phyloP scores from a whole-genome alignment of 2,329 filamentous ascomycete species.

The Venturia carpophila region DNA sequence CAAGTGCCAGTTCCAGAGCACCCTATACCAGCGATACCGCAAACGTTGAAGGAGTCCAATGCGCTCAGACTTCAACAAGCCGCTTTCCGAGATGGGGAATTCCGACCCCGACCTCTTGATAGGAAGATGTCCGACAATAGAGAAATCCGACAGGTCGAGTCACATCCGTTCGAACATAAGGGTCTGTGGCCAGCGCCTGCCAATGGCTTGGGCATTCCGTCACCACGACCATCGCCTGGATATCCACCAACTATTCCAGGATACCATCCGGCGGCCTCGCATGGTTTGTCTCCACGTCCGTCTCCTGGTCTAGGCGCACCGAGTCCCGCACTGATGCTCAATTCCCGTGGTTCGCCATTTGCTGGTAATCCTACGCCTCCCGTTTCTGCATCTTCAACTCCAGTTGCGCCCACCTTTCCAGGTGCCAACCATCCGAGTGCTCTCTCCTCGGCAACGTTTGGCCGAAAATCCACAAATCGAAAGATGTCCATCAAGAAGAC shows the following conservation, averaged over 20 bases:
- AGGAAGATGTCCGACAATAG: slow-evolving; percentile 3
- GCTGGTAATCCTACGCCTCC: slow-evolving; percentile 48
- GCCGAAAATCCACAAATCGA: slow-evolving; percentile 30
- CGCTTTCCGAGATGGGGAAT: not conserved
- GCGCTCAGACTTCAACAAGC: not conserved
- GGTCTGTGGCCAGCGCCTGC: slow-evolving; percentile 17
- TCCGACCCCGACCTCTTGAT: not conserved
- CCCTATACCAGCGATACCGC: slow-evolving; percentile 8
- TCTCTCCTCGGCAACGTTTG: not conserved
- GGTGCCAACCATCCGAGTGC: not conserved
- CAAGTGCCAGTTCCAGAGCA: not conserved
- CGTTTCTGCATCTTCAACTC: slow-evolving; percentile 39
- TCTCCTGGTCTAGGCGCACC: slow-evolving; percentile 11
- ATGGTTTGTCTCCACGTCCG: slow-evolving; percentile 12
- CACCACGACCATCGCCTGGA: slow-evolving; percentile 18
- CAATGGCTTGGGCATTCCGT: slow-evolving; percentile 14
- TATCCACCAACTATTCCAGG: not conserved
- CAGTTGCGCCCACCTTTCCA: slow-evolving; percentile 21
- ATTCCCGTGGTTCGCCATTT: slow-evolving; percentile 26
- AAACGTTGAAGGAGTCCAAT: not conserved
- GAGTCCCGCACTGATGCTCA: not conserved
- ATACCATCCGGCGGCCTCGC: slow-evolving; percentile 4
- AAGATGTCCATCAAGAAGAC: slow-evolving; percentile 54
- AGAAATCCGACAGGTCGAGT: not conserved
- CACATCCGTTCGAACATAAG: slow-evolving; percentile 12